phyloP scores from a whole-genome alignment of 805 yeast species.

The Cyberlindnera euphorbiae region DNA sequence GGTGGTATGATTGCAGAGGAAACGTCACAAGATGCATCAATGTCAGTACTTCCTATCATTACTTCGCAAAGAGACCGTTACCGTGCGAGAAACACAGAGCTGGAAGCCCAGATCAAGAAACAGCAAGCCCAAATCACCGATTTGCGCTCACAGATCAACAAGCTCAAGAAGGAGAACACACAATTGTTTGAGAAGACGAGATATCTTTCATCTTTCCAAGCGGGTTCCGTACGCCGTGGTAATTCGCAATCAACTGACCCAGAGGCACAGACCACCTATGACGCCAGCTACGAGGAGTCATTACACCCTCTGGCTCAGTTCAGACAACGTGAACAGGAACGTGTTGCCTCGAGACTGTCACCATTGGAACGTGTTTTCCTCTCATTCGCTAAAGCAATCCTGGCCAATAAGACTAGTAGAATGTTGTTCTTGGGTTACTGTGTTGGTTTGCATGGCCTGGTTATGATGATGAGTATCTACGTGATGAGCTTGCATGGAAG shows the following conservation, averaged over 20 bases:
- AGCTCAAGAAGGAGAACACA: constrained; percentile 67
- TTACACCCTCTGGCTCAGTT: constrained; percentile 82
- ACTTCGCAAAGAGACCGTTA: constrained; percentile 95
- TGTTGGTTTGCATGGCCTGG: constrained; percentile 65
- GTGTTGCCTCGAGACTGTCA: constrained; percentile 66
- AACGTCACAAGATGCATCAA: constrained; percentile 26
- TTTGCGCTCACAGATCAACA: constrained; percentile 57
- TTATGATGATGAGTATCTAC: constrained; percentile 58
- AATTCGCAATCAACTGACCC: constrained; percentile 10
- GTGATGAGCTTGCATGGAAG: constrained; percentile 41
- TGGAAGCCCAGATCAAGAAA: constrained; percentile 75
- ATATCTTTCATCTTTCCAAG: constrained; percentile 49
- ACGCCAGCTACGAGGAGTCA: constrained; percentile 64
- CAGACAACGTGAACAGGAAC: constrained; percentile 68
- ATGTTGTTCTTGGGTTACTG: constrained; percentile 72
- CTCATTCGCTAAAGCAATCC: constrained; percentile 65
- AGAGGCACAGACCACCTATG: constrained; percentile 49
- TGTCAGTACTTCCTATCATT: constrained; percentile 71
- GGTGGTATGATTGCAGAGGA: constrained; percentile 36
- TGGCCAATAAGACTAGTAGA: constrained; percentile 69
- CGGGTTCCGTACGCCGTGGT: constrained; percentile 17
- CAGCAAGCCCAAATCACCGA: constrained; percentile 50
- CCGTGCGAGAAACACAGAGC: constrained; percentile 72
- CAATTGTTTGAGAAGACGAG: constrained; percentile 76
- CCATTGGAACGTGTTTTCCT: constrained; percentile 77